phyloP scores from a whole-genome alignment of 2,329 filamentous ascomycete species.

The Penicillium sp. region DNA sequence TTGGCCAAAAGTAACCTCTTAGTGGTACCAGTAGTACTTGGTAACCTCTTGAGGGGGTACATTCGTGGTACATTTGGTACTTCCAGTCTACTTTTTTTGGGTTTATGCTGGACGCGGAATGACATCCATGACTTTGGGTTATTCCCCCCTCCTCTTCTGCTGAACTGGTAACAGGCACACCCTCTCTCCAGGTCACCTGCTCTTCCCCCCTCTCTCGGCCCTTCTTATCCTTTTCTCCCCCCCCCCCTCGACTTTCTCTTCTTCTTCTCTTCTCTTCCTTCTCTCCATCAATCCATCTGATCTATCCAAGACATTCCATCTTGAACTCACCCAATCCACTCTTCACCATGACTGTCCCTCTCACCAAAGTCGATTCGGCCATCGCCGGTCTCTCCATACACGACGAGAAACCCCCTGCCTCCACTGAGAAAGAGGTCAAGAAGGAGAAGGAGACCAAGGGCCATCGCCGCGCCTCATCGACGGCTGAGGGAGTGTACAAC shows the following conservation, averaged over 20 bases:
- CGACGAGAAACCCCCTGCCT: slow-evolving; percentile 59
- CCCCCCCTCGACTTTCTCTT: slow-evolving; percentile 5
- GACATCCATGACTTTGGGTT: slow-evolving; percentile 32
- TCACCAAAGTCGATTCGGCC: slow-evolving; percentile 91
- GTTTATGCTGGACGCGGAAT: slow-evolving; percentile 21
- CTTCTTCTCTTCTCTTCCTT: slow-evolving; percentile 12
- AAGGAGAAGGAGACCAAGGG: slow-evolving; percentile 62
- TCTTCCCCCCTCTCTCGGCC: slow-evolving; percentile 25
- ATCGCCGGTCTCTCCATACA: slow-evolving; percentile 77
- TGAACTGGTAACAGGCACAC: slow-evolving; percentile 7
- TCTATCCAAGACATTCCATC: slow-evolving; percentile 10
- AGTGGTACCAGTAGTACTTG: not conserved
- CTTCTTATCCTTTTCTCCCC: slow-evolving; percentile 19
- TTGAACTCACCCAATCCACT: not conserved
- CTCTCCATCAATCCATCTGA: slow-evolving; percentile 16
- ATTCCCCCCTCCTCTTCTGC: slow-evolving; percentile 4
- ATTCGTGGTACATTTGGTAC: not conserved
- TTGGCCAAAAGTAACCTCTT: not conserved
- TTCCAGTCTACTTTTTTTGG: slow-evolving; percentile 7
- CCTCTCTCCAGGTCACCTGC: slow-evolving; percentile 40
- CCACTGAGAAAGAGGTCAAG: slow-evolving; percentile 40
- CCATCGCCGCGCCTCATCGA: slow-evolving; percentile 75
- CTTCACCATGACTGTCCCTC: slow-evolving; percentile 64
- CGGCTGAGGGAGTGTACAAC: slow-evolving; percentile 75
- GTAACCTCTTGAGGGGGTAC: not conserved